Percentiles rank a stretch among this genome's conserved stretches.
phyloP scores from a whole-genome alignment of 2,329 filamentous ascomycete species.

The Fusarium brevicatenulatum region DNA sequence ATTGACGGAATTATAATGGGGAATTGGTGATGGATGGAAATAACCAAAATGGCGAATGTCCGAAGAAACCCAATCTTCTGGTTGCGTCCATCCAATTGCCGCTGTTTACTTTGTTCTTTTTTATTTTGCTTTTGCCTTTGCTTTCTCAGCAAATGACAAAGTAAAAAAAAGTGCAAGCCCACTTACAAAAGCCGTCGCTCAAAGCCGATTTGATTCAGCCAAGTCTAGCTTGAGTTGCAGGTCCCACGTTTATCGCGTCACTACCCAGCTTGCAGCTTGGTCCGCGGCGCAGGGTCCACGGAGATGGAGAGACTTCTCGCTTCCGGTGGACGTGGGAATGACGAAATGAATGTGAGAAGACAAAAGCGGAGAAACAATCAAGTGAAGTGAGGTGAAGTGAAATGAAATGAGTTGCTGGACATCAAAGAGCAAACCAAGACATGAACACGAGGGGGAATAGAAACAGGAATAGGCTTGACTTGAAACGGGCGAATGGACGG shows the following conservation, averaged over 20 bases:
- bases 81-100: conserved; percentile 7
- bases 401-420: neutral
- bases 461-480: conserved; percentile 10
- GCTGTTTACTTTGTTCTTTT: neutral
- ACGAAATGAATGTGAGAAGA: conserved; percentile 24
- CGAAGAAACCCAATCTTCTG: conserved; percentile 6
- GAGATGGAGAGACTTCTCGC: conserved; percentile 37
- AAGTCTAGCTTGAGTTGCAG: neutral
- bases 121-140: neutral
- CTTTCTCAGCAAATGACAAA: conserved; percentile 12
- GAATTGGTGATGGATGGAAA: conserved; percentile 7
- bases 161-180: neutral
- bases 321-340: conserved; percentile 25
- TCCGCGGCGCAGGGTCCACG: conserved; percentile 21
- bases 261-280: conserved; percentile 5
- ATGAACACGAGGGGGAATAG: conserved; percentile 12
- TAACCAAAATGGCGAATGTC: conserved; percentile 9
- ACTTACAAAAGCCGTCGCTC: conserved; percentile 21
- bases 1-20: neutral
- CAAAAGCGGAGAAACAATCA: conserved; percentile 27
- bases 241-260: conserved; percentile 38
- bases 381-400: neutral
- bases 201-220: conserved; percentile 19
- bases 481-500: conserved; percentile 13
- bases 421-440: neutral